Percentiles rank a stretch among this genome's conserved stretches.
Evolutionary conservation across 148 eudicot genomes (phyloP).

Genomic region (Rhododendron kiyosumense): DNA sequence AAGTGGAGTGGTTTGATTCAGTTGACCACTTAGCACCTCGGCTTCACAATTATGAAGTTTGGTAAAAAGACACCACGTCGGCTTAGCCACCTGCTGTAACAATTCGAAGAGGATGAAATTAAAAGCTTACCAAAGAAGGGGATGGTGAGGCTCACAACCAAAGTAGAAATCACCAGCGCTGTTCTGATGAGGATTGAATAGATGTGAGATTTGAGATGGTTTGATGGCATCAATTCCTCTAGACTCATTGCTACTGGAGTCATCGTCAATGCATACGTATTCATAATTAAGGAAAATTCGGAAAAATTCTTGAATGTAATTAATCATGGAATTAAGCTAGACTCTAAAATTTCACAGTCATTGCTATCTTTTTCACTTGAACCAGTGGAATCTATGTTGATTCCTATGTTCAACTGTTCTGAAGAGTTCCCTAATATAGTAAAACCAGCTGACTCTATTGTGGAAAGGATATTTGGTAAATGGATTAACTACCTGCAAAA

Average conservation of each 20-base stretch:
- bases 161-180: conserved; percentile 68
- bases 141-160: conserved; percentile 61
- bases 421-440: background rate
- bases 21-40: background rate
- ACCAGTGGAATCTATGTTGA: background rate
- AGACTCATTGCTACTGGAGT: conserved; percentile 93
- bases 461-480: conserved; percentile 95
- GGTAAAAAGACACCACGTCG: background rate
- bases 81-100: background rate
- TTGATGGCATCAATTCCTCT: conserved; percentile 85
- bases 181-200: conserved; percentile 79
- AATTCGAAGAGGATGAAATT: background rate
- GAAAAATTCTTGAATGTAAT: background rate
- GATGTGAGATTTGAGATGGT: conserved; percentile 41
- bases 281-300: conserved; percentile 24
- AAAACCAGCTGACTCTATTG: background rate
- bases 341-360: background rate
- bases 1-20: background rate
- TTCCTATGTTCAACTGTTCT: background rate
- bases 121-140: conserved; percentile 78
- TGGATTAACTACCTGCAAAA: conserved; percentile 95
- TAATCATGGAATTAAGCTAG: background rate
- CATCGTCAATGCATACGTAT: conserved; percentile 63
- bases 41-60: background rate
- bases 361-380: background rate